phyloP scores from a whole-genome alignment of 805 yeast species.

The Hanseniaspora meyeri region DNA sequence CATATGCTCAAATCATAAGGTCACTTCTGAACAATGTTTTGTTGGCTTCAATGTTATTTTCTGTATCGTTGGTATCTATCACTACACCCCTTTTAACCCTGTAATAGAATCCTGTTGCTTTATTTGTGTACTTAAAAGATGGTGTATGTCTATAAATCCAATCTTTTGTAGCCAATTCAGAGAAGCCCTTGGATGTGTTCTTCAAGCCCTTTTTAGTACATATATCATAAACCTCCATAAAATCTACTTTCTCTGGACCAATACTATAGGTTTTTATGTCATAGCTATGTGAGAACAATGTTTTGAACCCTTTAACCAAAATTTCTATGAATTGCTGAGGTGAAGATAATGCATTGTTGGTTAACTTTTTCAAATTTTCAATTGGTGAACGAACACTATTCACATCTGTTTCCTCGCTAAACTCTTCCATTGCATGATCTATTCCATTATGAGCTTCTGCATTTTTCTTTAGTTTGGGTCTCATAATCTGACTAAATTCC shows the following conservation, averaged over 20 bases:
- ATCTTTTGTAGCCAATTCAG: constrained; percentile 34
- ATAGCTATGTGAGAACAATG: constrained; percentile 18
- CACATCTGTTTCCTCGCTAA: constrained; percentile 40
- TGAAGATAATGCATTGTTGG: constrained; percentile 31
- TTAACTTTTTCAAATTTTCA: constrained; percentile 39
- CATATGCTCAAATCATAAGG: background rate
- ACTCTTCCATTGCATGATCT: constrained; percentile 30
- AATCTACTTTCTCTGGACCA: constrained; percentile 28
- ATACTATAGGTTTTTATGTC: constrained; percentile 22
- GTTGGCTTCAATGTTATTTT: background rate
- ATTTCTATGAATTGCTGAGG: constrained; percentile 25
- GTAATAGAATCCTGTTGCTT: constrained; percentile 27
- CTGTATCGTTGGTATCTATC: constrained; percentile 14
- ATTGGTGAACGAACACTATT: constrained; percentile 76
- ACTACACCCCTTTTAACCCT: constrained; percentile 42
- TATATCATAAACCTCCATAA: constrained; percentile 21
- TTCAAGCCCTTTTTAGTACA: constrained; percentile 21
- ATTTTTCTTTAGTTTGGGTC: constrained; percentile 28
- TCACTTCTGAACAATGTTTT: background rate
- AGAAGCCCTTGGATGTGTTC: constrained; percentile 29
- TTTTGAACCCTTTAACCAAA: constrained; percentile 21
- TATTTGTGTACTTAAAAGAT: constrained; percentile 44
- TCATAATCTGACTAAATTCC: constrained; percentile 47
- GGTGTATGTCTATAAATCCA: constrained; percentile 78
- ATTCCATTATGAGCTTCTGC: background rate